Conservation (phyloP, 2,329 filamentous ascomycete genomes). For the Escovopsis sp. region DNA sequence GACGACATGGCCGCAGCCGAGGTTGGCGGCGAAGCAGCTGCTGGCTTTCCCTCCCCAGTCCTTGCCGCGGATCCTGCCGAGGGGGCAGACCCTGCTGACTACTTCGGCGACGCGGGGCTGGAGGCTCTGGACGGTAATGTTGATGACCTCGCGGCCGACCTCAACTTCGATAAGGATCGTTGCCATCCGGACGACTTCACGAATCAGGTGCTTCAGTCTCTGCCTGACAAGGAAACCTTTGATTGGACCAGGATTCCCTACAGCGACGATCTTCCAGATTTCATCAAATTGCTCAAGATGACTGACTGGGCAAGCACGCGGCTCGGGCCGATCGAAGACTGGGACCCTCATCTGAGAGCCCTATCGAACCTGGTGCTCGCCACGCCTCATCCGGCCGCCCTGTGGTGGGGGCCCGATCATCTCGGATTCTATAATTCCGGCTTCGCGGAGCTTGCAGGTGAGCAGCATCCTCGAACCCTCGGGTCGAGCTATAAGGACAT, state of each 20-base stretch:
- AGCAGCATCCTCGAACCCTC: constrained; percentile 66
- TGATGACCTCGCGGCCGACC: not conserved
- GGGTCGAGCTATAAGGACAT: constrained; percentile 53
- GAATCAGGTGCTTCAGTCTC: constrained; percentile 17
- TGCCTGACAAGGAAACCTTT: constrained; percentile 40
- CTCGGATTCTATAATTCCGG: constrained; percentile 61
- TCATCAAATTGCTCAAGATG: constrained; percentile 59
- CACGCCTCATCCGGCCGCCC: constrained; percentile 56
- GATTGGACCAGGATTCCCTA: constrained; percentile 68
- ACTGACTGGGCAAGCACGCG: constrained; percentile 60
- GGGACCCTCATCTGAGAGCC: constrained; percentile 55
- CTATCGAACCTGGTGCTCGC: constrained; percentile 78
- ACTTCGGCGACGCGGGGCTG: constrained; percentile 24
- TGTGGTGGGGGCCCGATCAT: constrained; percentile 65
- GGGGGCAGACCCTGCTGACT: constrained; percentile 21
- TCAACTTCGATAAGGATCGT: constrained; percentile 9
- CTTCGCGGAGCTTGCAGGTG: constrained; percentile 55
- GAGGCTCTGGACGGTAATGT: constrained; percentile 8
- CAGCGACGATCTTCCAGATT: constrained; percentile 47
- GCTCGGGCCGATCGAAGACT: constrained; percentile 61
- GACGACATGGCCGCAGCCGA: constrained; percentile 19
- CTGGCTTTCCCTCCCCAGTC: constrained; percentile 22
- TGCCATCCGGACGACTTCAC: constrained; percentile 28
- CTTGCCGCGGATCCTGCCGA: constrained; percentile 17
- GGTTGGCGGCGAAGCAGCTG: constrained; percentile 19